Evolutionary conservation across 768 basidiomycete species (phyloP), one percentile per base, ranked within the genome.

Genomic region (Russula virescens): DNA sequence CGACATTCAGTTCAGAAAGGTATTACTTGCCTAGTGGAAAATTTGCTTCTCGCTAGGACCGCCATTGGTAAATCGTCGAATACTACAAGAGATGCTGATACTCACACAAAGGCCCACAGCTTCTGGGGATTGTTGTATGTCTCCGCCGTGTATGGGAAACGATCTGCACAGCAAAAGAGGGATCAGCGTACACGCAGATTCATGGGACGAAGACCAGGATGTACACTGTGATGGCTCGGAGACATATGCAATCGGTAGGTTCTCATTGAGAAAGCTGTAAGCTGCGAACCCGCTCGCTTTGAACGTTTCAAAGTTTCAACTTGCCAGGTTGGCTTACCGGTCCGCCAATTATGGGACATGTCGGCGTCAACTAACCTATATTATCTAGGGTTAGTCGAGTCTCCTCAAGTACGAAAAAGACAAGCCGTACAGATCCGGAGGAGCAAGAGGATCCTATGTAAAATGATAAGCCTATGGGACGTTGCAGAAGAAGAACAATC

Each of bases 311-410:
- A n/a, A 38, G 42, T 43, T 8, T 4, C 13, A 8, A 43, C 18
- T 13, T 19, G 7, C 8, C 18, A 6, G 42, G 19, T 43, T 19
- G 42, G 19, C 57, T 26, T 50, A 50, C 57, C 42, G 23, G 28
- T 23, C 34, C 50, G 28, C 51, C 51, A 60, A 25, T 60, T 60
- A 50, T 45, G 42, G 16, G 8, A 11, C 59, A 60, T 60, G 28
- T 46, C n/a, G 3, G 25, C 59, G 40, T 8, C 25, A 16, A 60
- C 59, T 7, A 45, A 18, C n/a, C 49, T 51, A 23, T 23, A 43
- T 10, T 13, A 47, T 10, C 8, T n/a, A n/a, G n/a, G n/a, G n/a
- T n/a, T n/a, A n/a, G 28, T 5, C 14, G 26, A 25, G 42, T 43
- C 38, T 40, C 14, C 14, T 40, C 18, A 1, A 7, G 6, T 14